Percentiles rank a stretch among this genome's conserved stretches.
Evolutionary conservation across 768 basidiomycete genomes (phyloP).

Genomic region (Lactarius tabidus): DNA sequence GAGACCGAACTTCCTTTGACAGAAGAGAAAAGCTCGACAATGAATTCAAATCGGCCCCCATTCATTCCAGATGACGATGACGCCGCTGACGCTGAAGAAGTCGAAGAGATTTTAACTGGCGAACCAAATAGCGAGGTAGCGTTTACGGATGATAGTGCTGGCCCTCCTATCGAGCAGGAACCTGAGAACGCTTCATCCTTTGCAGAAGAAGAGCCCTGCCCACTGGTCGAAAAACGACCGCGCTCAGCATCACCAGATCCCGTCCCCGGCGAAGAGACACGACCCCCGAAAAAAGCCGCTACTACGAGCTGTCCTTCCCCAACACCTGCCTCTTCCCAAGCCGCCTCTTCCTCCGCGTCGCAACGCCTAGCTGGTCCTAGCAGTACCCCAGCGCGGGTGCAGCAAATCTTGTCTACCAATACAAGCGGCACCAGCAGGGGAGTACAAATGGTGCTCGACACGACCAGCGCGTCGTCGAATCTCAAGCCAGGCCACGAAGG

Average conservation of each 20-base stretch:
- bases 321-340: neutral
- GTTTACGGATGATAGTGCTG: neutral
- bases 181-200: neutral
- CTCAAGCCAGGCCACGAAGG: constrained; percentile 41
- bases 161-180: neutral
- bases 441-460: constrained; percentile 47
- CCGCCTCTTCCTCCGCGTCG: neutral
- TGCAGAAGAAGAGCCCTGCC: neutral
- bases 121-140: neutral
- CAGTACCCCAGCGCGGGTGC: constrained; percentile 23
- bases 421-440: constrained; percentile 28
- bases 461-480: constrained; percentile 50
- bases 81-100: neutral
- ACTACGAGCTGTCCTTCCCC: neutral
- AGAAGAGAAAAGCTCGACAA: neutral
- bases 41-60: neutral
- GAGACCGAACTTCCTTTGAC: neutral
- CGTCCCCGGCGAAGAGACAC: neutral
- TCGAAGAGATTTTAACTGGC: neutral
- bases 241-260: constrained; percentile 2
- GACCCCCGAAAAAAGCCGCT: neutral
- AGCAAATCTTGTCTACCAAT: constrained; percentile 19
- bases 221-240: constrained; percentile 9
- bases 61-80: constrained; percentile 13
- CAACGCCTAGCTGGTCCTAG: constrained; percentile 17